Evolutionary conservation across 2,329 filamentous ascomycete species (phyloP).

Genomic region (Lachnellula suecica): DNA sequence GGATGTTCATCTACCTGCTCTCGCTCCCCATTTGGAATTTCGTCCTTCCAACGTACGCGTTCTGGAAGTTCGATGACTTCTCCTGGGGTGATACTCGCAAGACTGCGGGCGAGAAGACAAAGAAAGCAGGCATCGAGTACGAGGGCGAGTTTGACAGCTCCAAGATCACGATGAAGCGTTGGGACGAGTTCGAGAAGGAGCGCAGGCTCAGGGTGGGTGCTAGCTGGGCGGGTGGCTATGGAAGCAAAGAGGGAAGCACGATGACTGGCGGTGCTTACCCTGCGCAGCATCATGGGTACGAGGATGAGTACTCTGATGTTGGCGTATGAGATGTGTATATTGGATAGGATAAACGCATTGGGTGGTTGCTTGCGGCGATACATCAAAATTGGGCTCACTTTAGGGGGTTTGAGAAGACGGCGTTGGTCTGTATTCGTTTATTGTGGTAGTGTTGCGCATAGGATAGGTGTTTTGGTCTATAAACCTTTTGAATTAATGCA

Average conservation of each 20-base stretch:
- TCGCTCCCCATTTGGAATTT: slow-evolving; percentile 98
- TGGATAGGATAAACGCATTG: slow-evolving; percentile 2
- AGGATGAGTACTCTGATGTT: slow-evolving; percentile 28
- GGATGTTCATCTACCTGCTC: slow-evolving; percentile 95
- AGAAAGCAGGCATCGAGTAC: slow-evolving; percentile 81
- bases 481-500: neutral
- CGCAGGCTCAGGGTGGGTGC: slow-evolving; percentile 32
- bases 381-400: neutral
- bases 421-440: neutral
- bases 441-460: neutral
- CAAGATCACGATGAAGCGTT: slow-evolving; percentile 99
- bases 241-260: slow-evolving; percentile 20
- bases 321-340: slow-evolving; percentile 7
- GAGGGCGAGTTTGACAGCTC: slow-evolving; percentile 97
- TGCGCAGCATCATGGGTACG: slow-evolving; percentile 14
- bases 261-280: slow-evolving; percentile 11
- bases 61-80: slow-evolving; percentile 99
- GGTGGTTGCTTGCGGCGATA: neutral
- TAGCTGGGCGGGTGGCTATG: slow-evolving; percentile 17
- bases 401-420: neutral
- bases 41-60: slow-evolving; percentile 87
- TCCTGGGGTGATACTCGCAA: slow-evolving; percentile 98
- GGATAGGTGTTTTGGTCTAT: slow-evolving; percentile 1
- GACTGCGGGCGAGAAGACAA: slow-evolving; percentile 85
- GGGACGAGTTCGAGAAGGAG: slow-evolving; percentile 92